Base-by-base conservation (phyloP, 805 yeast species). In the Nakazawaea siamensis region DNA sequence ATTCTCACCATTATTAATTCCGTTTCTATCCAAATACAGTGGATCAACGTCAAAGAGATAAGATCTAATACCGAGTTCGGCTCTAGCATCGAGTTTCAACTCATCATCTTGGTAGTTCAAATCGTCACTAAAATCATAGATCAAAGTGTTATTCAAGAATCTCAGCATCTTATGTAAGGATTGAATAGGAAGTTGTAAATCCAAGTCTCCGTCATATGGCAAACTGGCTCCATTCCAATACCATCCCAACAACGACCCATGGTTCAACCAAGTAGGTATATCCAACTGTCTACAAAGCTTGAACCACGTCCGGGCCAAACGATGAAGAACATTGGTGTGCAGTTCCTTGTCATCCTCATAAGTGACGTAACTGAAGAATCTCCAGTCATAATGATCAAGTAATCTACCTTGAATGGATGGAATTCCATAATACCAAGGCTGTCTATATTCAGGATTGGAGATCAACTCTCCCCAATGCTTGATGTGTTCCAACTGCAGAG, bases 141-240 rank as follows among this genome's bases (percentile, higher is more conserved):
- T 51, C 20, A 71, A 42, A 10, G 68, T 54, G 42, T 70, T 64
- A 40, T 71, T 70, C 43, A 53, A 66, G 4, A 49, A 39, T 37
- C 58, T 55, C 7, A 70, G 67, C 24, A 73, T 42, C 16, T 46
- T 43, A n/a, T 32, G 40, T 11, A 37, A 27, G 11, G 40, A 37
- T 19, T 32, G 36, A 18, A 68, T 57, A 3, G 80, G 70, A 62
- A 74, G 61, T 46, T 75, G 82, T 15, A 74, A 70, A 53, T 75
- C 82, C 29, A 70, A 51, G 47, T 75, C 82, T 35, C 60, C 56
- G 47, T 75, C 82, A 76, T 78, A 75, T 1, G 80, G 80, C 48
- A 75, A 63, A 5, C 58, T 52, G 34, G 64, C 39, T 0, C 81
- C 80, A 47, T 73, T 72, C 69, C 78, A 75, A 40, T 69, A 57